Evolutionary conservation across 768 basidiomycete genomes (phyloP), one percentile per base, ranked within the genome.

Genomic region (Leccinum variicolor): DNA sequence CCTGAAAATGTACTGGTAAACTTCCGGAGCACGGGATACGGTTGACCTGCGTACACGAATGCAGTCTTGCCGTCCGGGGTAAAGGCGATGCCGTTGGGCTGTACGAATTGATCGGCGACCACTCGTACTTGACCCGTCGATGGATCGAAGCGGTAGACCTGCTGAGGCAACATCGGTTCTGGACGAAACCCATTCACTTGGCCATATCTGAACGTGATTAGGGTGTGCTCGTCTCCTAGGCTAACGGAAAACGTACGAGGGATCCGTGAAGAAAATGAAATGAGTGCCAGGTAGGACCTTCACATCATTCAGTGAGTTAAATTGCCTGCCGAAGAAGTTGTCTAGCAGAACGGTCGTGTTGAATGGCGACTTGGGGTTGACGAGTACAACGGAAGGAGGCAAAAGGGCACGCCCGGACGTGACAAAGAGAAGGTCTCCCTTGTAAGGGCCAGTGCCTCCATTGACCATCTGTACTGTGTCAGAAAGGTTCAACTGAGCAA

Each of bases 271-370:
- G 73, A 87, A 90, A 2, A 92, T 62, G 39, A 81, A 81, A 36
- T 84, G 84, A 59, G 80, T 86, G 4, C 72, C 70, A 2, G 87
- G 88, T 53, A 90, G 84, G 3, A 90, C 75, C 63, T 89, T 90
- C 57, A 87, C 77, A 61, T 94, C 90, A 68, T 92, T 90, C 51
- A 92, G 69, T 1, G 90, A 90, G 71, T 89, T 91, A 74, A 91
- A 93, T 62, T 90, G 89, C 3, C 88, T 76, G 2, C 90, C 90
- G 63, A 82, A 88, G 71, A 80, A 90, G 73, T 91, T 92, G 72
- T 92, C 87, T 58, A 92, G 70, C 15, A 92, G 69, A 29, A 88
- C 50, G 6, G 50, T 51, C 21, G 80, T 73, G 55, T 90, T 87
- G 71, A 84, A 77, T 0, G 89, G 89, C 8, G 81, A 66, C 4